Percentiles rank a stretch among this genome's conserved stretches.
These are phyloP conservation scores for Curvularia hawaiiensis DNA, from an alignment of 2,329 filamentous ascomycete species.

Conservation along the genomic window DNA sequence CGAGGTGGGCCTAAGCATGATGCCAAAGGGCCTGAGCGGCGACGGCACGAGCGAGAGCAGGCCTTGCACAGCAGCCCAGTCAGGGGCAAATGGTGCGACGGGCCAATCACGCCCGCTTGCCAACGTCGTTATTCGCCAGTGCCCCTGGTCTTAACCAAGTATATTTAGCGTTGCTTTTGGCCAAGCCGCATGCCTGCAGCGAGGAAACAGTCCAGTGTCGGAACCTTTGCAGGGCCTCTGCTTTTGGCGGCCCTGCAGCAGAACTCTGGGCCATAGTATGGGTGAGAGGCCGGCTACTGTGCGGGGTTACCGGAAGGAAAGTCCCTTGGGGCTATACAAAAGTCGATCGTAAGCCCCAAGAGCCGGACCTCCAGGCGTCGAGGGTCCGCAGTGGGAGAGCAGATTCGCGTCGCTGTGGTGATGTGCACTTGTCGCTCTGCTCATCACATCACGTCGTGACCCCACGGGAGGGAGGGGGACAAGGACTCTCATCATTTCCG, in stretches of 20 bases:
- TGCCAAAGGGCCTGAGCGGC: slow-evolving; percentile 28
- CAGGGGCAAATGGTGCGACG: slow-evolving; percentile 29
- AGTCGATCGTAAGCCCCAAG: background rate
- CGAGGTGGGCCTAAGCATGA: slow-evolving; percentile 20
- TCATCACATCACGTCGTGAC: slow-evolving; percentile 33
- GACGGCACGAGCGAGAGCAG: slow-evolving; percentile 28
- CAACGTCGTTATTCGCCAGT: slow-evolving; percentile 18
- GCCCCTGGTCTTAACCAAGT: slow-evolving; percentile 24
- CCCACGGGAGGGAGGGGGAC: slow-evolving; percentile 20
- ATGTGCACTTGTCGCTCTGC: background rate
- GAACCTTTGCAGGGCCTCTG: slow-evolving; percentile 16
- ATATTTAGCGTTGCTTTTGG: slow-evolving; percentile 16
- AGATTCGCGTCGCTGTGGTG: background rate
- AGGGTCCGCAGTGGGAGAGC: background rate
- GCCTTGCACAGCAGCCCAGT: slow-evolving; percentile 18
- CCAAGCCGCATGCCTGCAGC: slow-evolving; percentile 29
- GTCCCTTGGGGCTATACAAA: background rate
- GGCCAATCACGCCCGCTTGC: slow-evolving; percentile 22
- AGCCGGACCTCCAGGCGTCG: background rate
- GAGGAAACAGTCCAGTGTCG: slow-evolving; percentile 27
- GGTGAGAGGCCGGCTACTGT: slow-evolving; percentile 4
- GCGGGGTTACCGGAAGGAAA: slow-evolving; percentile 14
- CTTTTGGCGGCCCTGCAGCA: slow-evolving; percentile 9
- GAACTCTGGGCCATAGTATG: slow-evolving; percentile 3
- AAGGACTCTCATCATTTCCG: slow-evolving; percentile 33